Conservation (phyloP, 345 rosid species). For the Euphorbia peplus region DNA sequence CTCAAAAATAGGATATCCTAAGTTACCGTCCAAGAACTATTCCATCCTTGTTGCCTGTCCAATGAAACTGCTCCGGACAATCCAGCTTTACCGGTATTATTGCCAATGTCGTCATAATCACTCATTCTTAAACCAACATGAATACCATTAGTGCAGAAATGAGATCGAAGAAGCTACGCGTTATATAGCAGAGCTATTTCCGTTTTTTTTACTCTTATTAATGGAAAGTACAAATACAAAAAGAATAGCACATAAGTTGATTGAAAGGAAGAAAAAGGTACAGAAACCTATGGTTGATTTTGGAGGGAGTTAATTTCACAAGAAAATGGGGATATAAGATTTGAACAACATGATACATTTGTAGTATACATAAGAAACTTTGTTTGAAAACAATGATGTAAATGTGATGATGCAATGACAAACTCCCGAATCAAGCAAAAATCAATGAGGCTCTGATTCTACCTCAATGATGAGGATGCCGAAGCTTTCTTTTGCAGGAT, state of each 20-base stretch:
- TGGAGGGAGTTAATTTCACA: not conserved
- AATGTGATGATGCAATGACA: not conserved
- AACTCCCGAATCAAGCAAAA: not conserved
- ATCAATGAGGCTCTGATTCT: constrained; percentile 16
- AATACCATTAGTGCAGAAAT: too few relatives aligned
- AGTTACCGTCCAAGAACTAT: too few relatives aligned
- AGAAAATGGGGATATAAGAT: not conserved
- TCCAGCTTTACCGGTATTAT: too few relatives aligned
- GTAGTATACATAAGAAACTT: not conserved
- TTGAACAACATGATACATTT: constrained; percentile 20
- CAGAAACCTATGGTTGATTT: not conserved
- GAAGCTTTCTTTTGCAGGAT: constrained; percentile 22
- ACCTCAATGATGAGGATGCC: constrained; percentile 6
- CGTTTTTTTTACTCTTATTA: not conserved
- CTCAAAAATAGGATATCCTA: too few relatives aligned
- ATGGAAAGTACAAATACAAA: not conserved
- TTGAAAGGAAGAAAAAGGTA: not conserved
- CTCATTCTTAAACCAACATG: too few relatives aligned
- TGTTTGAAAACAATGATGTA: not conserved
- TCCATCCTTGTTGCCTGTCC: too few relatives aligned
- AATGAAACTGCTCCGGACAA: too few relatives aligned
- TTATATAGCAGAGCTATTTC: too few relatives aligned
- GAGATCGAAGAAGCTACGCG: too few relatives aligned
- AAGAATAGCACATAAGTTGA: not conserved
- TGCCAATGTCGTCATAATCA: too few relatives aligned